These are phyloP conservation scores for Lathyrus tuberosus DNA, from an alignment of 306 rosid species.

Conservation along the genomic window DNA sequence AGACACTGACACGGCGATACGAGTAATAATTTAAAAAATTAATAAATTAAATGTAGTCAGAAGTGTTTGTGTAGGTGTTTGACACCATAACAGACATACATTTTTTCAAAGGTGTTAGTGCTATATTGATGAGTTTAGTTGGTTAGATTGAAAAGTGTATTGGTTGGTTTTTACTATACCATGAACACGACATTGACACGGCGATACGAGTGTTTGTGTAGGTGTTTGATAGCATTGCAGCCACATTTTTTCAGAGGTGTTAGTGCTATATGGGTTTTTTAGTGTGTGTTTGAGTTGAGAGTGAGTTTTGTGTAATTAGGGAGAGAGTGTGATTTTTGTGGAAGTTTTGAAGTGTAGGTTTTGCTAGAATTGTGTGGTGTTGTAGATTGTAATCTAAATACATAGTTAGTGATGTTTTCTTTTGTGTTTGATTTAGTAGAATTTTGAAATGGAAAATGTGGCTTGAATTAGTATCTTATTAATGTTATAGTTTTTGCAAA, in stretches of 20 bases:
- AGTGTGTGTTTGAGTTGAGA: not conserved
- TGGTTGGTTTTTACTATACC: too few relatives aligned
- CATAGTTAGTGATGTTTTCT: not conserved
- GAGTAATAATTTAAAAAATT: too few relatives aligned
- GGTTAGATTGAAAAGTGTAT: too few relatives aligned
- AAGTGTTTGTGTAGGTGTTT: not conserved
- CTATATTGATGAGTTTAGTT: too few relatives aligned
- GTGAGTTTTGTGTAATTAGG: not conserved
- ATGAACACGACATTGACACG: too few relatives aligned
- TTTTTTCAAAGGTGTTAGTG: not conserved
- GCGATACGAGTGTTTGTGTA: not conserved
- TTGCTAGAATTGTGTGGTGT: not conserved
- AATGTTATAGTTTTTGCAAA: too few relatives aligned
- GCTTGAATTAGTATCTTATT: not conserved
- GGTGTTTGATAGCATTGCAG: too few relatives aligned
- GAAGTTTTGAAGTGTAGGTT: not conserved
- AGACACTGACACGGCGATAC: too few relatives aligned
- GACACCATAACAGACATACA: too few relatives aligned
- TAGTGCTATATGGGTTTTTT: not conserved
- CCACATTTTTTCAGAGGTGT: too few relatives aligned
- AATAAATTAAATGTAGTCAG: too few relatives aligned
- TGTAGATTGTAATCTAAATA: not conserved
- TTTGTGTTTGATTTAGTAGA: constrained; percentile 14
- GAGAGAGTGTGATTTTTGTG: not conserved
- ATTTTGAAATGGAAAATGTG: not conserved